Conservation (phyloP, 352 stramenopile genomes). For the Globisporangium emineosum region DNA sequence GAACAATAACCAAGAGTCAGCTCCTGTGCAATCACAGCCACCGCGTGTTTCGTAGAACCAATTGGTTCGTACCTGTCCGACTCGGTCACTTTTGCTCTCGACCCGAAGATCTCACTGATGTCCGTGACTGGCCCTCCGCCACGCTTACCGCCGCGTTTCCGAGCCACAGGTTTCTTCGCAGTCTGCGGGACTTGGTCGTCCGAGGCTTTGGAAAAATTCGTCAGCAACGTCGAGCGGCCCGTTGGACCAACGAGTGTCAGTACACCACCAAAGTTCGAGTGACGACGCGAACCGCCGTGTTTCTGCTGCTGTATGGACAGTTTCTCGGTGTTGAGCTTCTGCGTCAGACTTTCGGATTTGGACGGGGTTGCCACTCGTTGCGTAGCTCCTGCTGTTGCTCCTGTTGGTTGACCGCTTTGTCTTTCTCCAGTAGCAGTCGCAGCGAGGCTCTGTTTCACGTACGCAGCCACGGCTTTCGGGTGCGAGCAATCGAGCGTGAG, state of each 20-base stretch:
- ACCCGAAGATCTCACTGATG: constrained; percentile 75
- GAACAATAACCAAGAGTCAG: constrained; percentile 3
- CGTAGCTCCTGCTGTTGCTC: not conserved
- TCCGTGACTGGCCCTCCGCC: constrained; percentile 51
- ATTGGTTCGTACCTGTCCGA: constrained; percentile 42
- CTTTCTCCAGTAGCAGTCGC: not conserved
- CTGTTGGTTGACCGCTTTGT: not conserved
- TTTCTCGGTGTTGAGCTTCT: constrained; percentile 57
- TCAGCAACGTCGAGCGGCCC: constrained; percentile 61
- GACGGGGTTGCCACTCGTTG: not conserved
- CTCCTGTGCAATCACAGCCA: not conserved
- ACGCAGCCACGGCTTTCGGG: constrained; percentile 64
- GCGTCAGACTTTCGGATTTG: constrained; percentile 30
- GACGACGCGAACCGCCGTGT: constrained; percentile 36
- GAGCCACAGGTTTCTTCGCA: constrained; percentile 55
- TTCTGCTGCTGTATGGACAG: constrained; percentile 31
- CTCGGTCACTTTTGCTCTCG: constrained; percentile 58
- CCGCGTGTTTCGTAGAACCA: no score
- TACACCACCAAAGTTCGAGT: constrained; percentile 89
- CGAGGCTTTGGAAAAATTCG: constrained; percentile 68
- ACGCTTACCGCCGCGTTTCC: constrained; percentile 37
- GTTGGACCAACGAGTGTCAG: constrained; percentile 74
- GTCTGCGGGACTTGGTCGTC: constrained; percentile 71
- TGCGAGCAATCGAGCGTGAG: constrained; percentile 71
- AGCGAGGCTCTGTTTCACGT: constrained; percentile 33